phyloP scores from a whole-genome alignment of 192 early-diverging fungal species.

The Mortierella antarctica region DNA sequence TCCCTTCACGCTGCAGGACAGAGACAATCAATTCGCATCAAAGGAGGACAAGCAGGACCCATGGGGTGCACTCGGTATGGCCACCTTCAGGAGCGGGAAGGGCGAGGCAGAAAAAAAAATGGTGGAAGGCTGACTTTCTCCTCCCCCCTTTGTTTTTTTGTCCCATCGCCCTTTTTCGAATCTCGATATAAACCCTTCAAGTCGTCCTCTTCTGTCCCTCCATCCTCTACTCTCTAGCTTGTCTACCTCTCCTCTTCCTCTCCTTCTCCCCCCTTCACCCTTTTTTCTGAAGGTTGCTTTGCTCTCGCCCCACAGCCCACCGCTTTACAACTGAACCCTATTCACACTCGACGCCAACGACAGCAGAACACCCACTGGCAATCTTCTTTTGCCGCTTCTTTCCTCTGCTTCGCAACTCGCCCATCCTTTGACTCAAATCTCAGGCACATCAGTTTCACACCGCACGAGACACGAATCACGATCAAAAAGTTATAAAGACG shows the following conservation, averaged over 20 bases:
- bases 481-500: too few relatives aligned
- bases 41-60: too few relatives aligned
- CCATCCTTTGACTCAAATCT: too few relatives aligned
- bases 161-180: background rate
- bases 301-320: too few relatives aligned
- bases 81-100: background rate
- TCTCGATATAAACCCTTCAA: background rate
- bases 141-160: background rate
- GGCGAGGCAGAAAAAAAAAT: background rate
- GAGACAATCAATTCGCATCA: background rate
- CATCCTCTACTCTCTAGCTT: background rate
- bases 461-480: too few relatives aligned
- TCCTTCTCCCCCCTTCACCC: background rate
- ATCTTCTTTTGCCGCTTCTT: too few relatives aligned
- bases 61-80: too few relatives aligned
- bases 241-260: background rate
- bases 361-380: too few relatives aligned
- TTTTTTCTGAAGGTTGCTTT: background rate
- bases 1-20: conserved; percentile 1
- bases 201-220: background rate
- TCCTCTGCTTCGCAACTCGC: too few relatives aligned
- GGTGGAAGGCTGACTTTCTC: background rate
- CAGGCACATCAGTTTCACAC: too few relatives aligned
- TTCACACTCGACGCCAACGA: too few relatives aligned
- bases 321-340: too few relatives aligned